phyloP scores from a whole-genome alignment of 2,329 filamentous ascomycete species.

The Byssochlamys sp. region DNA sequence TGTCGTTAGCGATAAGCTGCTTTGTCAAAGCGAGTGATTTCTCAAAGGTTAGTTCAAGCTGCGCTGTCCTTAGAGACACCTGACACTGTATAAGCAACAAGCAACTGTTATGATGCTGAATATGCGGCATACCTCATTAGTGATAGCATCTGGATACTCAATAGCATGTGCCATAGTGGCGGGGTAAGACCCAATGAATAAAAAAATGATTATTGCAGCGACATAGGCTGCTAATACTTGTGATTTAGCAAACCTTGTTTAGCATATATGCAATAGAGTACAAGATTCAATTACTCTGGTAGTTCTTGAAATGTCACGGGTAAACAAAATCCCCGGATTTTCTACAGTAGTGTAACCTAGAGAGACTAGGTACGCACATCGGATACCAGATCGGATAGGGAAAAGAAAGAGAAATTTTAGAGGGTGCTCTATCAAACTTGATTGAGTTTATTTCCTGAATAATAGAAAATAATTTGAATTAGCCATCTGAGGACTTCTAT shows the following conservation, averaged over 20 bases:
- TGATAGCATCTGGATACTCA: not conserved
- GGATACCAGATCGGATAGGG: too few species aligned
- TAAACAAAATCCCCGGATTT: too few species aligned
- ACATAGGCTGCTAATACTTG: not conserved
- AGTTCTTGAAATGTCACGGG: too few species aligned
- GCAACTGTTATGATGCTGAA: not conserved
- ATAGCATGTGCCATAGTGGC: not conserved
- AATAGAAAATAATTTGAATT: too few species aligned
- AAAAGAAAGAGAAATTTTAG: too few species aligned
- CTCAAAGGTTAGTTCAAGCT: conserved; percentile 62
- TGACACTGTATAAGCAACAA: conserved; percentile 14
- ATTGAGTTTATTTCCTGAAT: too few species aligned
- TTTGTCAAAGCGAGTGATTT: conserved; percentile 55
- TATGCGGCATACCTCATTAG: not conserved
- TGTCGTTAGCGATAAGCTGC: conserved; percentile 64
- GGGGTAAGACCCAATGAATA: not conserved
- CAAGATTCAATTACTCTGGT: too few species aligned
- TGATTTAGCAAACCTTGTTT: not conserved
- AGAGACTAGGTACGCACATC: too few species aligned
- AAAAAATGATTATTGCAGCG: not conserved
- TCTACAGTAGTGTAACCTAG: too few species aligned
- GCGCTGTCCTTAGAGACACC: conserved; percentile 43
- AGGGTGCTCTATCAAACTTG: too few species aligned
- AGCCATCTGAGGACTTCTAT: too few species aligned
- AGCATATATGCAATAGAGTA: not conserved